Conservation (phyloP, 2,329 filamentous ascomycete genomes). For the Furcasterigmium furcatum region DNA sequence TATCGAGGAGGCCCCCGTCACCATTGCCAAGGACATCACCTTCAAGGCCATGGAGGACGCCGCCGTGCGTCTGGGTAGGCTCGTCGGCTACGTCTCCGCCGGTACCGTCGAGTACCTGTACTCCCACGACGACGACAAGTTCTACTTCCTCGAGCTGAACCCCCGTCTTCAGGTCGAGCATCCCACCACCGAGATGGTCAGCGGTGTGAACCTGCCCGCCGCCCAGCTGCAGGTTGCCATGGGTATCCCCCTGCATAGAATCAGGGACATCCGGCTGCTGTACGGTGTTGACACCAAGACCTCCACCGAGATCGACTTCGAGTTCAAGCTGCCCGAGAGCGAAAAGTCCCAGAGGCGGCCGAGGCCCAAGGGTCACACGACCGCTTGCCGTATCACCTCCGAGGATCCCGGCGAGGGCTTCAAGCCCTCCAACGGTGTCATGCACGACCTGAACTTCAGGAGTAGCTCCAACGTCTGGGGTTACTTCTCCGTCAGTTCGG, state of each 20-base stretch:
- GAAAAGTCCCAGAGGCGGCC: constrained; percentile 83
- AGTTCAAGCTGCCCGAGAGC: constrained; percentile 86
- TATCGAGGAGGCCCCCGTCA: constrained; percentile 97
- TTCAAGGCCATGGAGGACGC: constrained; percentile 97
- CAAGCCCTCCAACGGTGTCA: constrained; percentile 98
- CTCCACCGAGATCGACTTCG: constrained; percentile 86
- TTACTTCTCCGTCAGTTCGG: constrained; percentile 98
- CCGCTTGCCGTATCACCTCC: constrained; percentile 97
- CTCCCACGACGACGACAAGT: constrained; percentile 96
- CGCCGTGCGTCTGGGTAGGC: constrained; percentile 85
- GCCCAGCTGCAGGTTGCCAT: constrained; percentile 98
- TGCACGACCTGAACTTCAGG: constrained; percentile 98
- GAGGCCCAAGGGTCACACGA: constrained; percentile 93
- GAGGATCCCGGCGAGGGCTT: constrained; percentile 99
- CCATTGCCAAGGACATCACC: constrained; percentile 83
- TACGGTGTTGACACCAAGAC: constrained; percentile 94
- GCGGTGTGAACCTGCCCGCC: constrained; percentile 92
- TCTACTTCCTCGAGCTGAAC: constrained; percentile 99
- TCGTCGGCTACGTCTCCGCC: constrained; percentile 97
- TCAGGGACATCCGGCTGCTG: constrained; percentile 91
- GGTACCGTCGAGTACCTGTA: constrained; percentile 99
- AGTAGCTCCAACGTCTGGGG: constrained; percentile 99
- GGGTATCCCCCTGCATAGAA: constrained; percentile 93
- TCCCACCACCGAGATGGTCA: constrained; percentile 99
- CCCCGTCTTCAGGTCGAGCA: constrained; percentile 99